Conservation (phyloP, 371 early-diverging fungal species). For the Circinella minor region DNA sequence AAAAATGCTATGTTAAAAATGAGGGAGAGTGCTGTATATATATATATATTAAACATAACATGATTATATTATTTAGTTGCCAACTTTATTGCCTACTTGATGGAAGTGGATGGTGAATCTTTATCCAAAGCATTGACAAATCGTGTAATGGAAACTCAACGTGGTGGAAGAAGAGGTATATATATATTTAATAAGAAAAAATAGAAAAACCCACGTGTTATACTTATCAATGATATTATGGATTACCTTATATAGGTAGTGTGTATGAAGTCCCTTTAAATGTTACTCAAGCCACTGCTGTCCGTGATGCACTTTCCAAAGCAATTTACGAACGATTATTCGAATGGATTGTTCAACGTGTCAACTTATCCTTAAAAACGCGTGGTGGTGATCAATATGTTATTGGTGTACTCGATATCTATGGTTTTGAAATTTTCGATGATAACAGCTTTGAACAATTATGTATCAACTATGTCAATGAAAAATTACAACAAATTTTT, state of each 20-base stretch:
- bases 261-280: slow-evolving; percentile 85
- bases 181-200: neutral
- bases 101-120: slow-evolving; percentile 69
- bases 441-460: slow-evolving; percentile 99
- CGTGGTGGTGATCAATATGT: slow-evolving; percentile 71
- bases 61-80: slow-evolving; percentile 48
- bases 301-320: slow-evolving; percentile 89
- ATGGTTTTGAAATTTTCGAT: slow-evolving; percentile 95
- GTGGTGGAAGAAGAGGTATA: slow-evolving; percentile 78
- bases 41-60: no score
- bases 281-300: slow-evolving; percentile 75
- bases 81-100: slow-evolving; percentile 77
- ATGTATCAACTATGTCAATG: slow-evolving; percentile 99
- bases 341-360: slow-evolving; percentile 89
- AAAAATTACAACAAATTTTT: slow-evolving; percentile 99
- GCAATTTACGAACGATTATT: slow-evolving; percentile 84
- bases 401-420: slow-evolving; percentile 96
- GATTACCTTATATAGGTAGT: slow-evolving; percentile 34
- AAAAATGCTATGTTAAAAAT: neutral
- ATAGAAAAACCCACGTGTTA: neutral
- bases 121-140: slow-evolving; percentile 71
- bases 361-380: slow-evolving; percentile 78
- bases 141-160: slow-evolving; percentile 78
- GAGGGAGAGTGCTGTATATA: no score
- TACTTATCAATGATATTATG: neutral